Evolutionary conservation across 2,329 filamentous ascomycete species (phyloP).

Genomic region (Trichoderma brevicompactum): DNA sequence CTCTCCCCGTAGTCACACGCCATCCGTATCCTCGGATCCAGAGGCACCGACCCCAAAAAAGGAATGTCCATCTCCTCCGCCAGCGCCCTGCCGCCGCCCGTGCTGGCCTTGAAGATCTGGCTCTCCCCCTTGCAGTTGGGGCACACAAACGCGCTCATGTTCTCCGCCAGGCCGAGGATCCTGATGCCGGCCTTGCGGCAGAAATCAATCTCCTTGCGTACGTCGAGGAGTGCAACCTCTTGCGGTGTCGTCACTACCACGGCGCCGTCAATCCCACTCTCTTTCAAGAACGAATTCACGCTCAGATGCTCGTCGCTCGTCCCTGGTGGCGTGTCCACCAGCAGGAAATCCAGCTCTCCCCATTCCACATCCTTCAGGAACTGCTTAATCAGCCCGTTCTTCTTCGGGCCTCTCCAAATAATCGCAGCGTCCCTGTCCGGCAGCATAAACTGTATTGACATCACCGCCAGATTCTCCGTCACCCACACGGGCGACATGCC

Average conservation of each 20-base stretch:
- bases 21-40: slow-evolving; percentile 95
- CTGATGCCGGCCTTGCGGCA: slow-evolving; percentile 91
- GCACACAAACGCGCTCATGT: slow-evolving; percentile 97
- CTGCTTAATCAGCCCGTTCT: slow-evolving; percentile 97
- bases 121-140: slow-evolving; percentile 82
- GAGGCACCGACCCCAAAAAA: slow-evolving; percentile 85
- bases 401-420: slow-evolving; percentile 97
- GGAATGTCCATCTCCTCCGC: slow-evolving; percentile 86
- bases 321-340: slow-evolving; percentile 94
- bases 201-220: slow-evolving; percentile 97
- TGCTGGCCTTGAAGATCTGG: slow-evolving; percentile 90
- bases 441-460: slow-evolving; percentile 99
- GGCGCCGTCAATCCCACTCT: slow-evolving; percentile 90
- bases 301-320: slow-evolving; percentile 95
- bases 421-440: slow-evolving; percentile 92
- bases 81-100: slow-evolving; percentile 79
- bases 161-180: slow-evolving; percentile 90
- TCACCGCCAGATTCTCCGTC: slow-evolving; percentile 88
- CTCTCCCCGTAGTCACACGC: slow-evolving; percentile 97
- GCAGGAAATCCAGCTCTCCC: slow-evolving; percentile 90
- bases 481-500: slow-evolving; percentile 98
- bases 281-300: slow-evolving; percentile 88
- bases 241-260: slow-evolving; percentile 94
- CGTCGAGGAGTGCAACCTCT: slow-evolving; percentile 88
- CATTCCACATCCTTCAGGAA: slow-evolving; percentile 98